Evolutionary conservation across 78 protist genomes (phyloP), one percentile per base, ranked within the genome.

Genomic region (Speleostelium caveatum): DNA sequence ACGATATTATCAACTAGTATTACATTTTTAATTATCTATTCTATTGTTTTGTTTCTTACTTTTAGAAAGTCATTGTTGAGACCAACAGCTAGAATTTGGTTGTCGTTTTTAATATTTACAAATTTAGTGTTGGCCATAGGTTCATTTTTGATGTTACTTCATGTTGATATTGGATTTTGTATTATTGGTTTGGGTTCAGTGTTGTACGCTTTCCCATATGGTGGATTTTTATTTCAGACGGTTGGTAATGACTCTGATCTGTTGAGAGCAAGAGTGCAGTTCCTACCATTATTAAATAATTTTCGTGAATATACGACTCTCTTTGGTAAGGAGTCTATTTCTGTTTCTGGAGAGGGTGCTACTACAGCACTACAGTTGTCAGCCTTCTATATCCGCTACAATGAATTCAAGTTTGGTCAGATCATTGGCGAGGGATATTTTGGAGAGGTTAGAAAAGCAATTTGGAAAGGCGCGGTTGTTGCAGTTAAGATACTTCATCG

Each of bases 381-480:
- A 28, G 91, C 91, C 30, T 83, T 83, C 22, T 65, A 83, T 32
- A 83, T 83, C 33, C 56, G 75, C 39, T 83, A 56, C 26, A 65
- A 73, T 28, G 91, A 83, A 51, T 83, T 83, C 55, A 83, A 83
- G 42, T 83, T 83, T 83, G 91, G 91, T 8, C 75, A 88, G 24
- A 45, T 88, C 0, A 76, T 88, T 39, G 94, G 94, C 26, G 87
- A 67, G 3, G 94, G 94, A 32, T 88, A 78, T 53, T 88, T 88
- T 75, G 94, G 94, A 21, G 87, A 88, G 35, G 94, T 88, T 32
- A 73, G 73, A 58, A 88, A 78, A 26, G 94, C 94, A 0, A 72
- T 67, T 51, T 88, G 94, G 94, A 88, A 88, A 19, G 94, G 94
- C 36, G 94, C 94, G 2, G 45, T 72, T 19, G 94, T 88, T 16